Evolutionary conservation across 2,329 filamentous ascomycete genomes (phyloP), one percentile per base, ranked within the genome.

Genomic region (Aspergillus hortae): DNA sequence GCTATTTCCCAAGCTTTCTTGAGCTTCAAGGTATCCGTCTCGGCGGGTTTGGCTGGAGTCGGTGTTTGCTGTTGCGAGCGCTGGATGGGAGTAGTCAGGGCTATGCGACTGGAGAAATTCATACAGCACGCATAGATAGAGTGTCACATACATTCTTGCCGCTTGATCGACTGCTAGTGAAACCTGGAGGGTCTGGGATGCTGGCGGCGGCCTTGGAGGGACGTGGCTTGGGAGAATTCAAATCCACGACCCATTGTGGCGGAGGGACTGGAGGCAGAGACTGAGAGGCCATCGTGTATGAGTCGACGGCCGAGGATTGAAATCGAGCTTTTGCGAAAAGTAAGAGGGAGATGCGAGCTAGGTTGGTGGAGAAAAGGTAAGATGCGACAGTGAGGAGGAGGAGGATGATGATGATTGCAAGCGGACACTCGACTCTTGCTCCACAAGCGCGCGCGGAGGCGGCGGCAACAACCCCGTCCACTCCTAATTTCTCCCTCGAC

Each of bases 1-100:
- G 94, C 92, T 42, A 99, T 83, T 74, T 99, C 94, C 94, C 94
- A 99, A 0, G 94, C 94, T 73, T 99, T 99, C 76, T 99, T 99
- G 64, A 99, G 78, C 79, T 97, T 97, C 57, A 99, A 80, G 19
- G 88, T 91, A 71, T 97, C 92, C 81, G 92, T 96, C 74, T 97
- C 92, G 64, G 88, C 88, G 60, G 86, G 55, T 71, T 66, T 68
- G 67, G 61, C 66, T 64, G 63, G 53, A 51, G 56, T 58, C 53
- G 64, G 27, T 35, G 53, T 32, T 52, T 69, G 67, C 52, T 67
- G 62, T 47, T 21, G 23, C 3, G 21, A 41, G 14, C 33, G 27
- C n/a, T 32, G 51, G 11, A 32, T 32, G 14, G 15, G 14, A 5
- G 25, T 23, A 12, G 2, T 5, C n/a, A 25, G 6, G n/a, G 27